Base-by-base conservation (phyloP, 1,139 yeast species). In the Suhomyces bribrorum region DNA sequence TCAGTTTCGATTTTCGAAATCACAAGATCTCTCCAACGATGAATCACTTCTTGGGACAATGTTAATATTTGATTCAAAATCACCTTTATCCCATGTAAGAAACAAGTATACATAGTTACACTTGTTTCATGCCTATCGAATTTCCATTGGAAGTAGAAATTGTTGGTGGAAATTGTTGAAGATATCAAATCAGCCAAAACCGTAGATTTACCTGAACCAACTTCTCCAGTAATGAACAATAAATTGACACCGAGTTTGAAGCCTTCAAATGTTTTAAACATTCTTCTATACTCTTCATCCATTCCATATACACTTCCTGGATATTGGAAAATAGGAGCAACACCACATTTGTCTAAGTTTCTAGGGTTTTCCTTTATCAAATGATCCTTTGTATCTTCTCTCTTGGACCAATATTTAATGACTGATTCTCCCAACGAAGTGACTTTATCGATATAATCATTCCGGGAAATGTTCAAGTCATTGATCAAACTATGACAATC, bases 161-260 rank as follows among this genome's bases (percentile, higher is more conserved):
- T 62, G 40, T 63, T 64, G 27, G 62, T 58, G 2, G 69, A 57
- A 13, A 67, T 52, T 2, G 76, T 65, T 2, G 57, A 53, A 5
- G 67, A 58, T 38, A 64, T 67, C 31, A 76, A 49, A 32, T 73
- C 77, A 22, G 61, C 59, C n/a, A 77, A 52, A 5, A 77, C 47
- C 4, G 73, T 55, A 0, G 79, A 61, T 51, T 75, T 76, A 4
- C 82, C 83, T 4, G 64, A 53, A 0, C 82, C 83, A 0, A 70
- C 50, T n/a, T 60, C 64, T 5, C 82, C 82, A 2, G 60, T 48
- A 7, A 77, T 53, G 11, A 75, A 49, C 2, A 73, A 47, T 12
- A 67, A 44, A 41, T 65, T 63, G 46, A 52, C 57, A 44, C 53
- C 61, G 42, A 24, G 46, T 38, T 26, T 49, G 45, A 31, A 50